Conservation (phyloP, 352 stramenopile genomes). For the Halophytophthora batemanensis region DNA sequence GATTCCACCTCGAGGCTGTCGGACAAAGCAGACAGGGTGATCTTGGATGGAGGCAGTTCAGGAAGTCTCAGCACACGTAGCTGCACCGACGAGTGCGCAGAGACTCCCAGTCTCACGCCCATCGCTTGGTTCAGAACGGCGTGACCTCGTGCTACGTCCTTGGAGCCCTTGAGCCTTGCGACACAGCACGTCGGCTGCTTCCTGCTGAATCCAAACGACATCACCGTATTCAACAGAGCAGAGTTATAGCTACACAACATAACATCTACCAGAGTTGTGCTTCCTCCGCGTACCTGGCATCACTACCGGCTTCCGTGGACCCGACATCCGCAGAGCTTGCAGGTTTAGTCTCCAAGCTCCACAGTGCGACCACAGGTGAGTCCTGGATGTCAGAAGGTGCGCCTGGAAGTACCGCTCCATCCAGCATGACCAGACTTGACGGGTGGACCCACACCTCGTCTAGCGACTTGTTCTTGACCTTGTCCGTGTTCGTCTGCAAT, state of each 20-base stretch:
- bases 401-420: slow-evolving; percentile 41
- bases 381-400: slow-evolving; percentile 30
- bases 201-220: slow-evolving; percentile 6
- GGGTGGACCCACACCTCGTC: slow-evolving; percentile 75
- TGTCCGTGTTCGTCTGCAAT: slow-evolving; percentile 15
- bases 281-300: slow-evolving; percentile 6
- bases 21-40: slow-evolving; percentile 25
- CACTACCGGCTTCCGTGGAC: slow-evolving; percentile 12
- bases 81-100: slow-evolving; percentile 21
- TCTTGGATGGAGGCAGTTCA: slow-evolving; percentile 26
- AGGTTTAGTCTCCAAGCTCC: slow-evolving; percentile 17
- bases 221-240: slow-evolving; percentile 1
- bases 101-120: slow-evolving; percentile 14
- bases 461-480: slow-evolving; percentile 23
- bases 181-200: slow-evolving; percentile 24
- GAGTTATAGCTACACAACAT: not conserved
- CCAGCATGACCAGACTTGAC: slow-evolving; percentile 51
- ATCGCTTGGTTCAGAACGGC: slow-evolving; percentile 36
- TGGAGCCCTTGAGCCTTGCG: slow-evolving; percentile 38
- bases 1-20: slow-evolving; percentile 6
- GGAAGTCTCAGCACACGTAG: slow-evolving; percentile 58
- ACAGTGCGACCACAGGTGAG: slow-evolving; percentile 38
- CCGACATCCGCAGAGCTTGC: slow-evolving; percentile 1
- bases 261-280: too few relatives aligned
- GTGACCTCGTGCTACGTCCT: slow-evolving; percentile 27